Evolutionary conservation across 2,329 filamentous ascomycete genomes (phyloP).

Genomic region (Trichoderma citrinoviride): DNA sequence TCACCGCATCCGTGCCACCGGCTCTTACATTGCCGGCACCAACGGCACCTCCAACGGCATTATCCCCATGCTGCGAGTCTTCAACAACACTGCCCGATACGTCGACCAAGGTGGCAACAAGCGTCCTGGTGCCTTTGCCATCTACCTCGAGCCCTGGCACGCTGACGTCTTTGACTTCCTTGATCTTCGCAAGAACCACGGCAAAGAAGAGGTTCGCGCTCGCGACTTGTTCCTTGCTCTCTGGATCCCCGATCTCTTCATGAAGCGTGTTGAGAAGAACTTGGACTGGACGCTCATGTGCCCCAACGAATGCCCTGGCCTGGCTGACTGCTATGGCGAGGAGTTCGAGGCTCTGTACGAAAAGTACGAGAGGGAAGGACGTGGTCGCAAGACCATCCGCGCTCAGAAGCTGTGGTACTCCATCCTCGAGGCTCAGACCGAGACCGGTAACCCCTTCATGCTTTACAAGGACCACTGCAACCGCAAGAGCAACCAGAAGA

Average conservation of each 20-base stretch:
- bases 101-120: constrained; percentile 99
- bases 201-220: constrained; percentile 95
- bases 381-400: constrained; percentile 86
- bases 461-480: constrained; percentile 99
- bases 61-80: constrained; percentile 96
- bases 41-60: constrained; percentile 98
- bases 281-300: constrained; percentile 97
- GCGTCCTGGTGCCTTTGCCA: constrained; percentile 95
- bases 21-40: constrained; percentile 96
- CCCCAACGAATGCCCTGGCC: constrained; percentile 90
- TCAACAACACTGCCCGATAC: constrained; percentile 98
- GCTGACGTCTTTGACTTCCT: constrained; percentile 96
- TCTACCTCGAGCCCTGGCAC: constrained; percentile 99
- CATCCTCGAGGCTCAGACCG: constrained; percentile 95
- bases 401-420: constrained; percentile 99
- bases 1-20: constrained; percentile 94
- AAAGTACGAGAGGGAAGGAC: constrained; percentile 83
- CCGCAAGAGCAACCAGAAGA: constrained; percentile 99
- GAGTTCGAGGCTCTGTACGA: constrained; percentile 96
- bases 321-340: constrained; percentile 95
- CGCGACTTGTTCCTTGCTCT: constrained; percentile 96
- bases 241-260: constrained; percentile 99
- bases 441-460: constrained; percentile 99
- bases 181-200: constrained; percentile 98
- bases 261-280: constrained; percentile 98